Percentiles rank a stretch among this genome's conserved stretches.
These are phyloP conservation scores for Suillus brevipes DNA, from an alignment of 768 basidiomycete genomes.

Conservation along the genomic window DNA sequence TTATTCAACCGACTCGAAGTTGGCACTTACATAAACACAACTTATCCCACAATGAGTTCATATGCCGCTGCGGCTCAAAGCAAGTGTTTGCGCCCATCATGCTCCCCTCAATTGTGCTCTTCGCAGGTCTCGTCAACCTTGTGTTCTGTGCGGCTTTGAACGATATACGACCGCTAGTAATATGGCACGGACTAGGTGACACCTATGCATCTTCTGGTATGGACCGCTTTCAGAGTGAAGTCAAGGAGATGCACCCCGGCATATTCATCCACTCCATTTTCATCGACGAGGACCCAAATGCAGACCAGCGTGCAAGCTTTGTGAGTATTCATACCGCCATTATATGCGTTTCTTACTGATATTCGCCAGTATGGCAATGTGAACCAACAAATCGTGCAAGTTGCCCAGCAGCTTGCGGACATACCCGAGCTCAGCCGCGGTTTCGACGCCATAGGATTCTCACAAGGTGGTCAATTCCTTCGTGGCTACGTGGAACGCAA, in stretches of 20 bases:
- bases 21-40: neutral
- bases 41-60: neutral
- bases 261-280: conserved; percentile 79
- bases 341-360: conserved; percentile 7
- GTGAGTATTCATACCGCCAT: conserved; percentile 47
- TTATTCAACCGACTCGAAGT: neutral
- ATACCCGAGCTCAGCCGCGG: conserved; percentile 67
- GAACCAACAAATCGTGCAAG: conserved; percentile 64
- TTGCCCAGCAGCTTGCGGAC: conserved; percentile 60
- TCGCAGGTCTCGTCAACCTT: conserved; percentile 17
- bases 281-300: conserved; percentile 58
- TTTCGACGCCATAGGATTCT: conserved; percentile 88
- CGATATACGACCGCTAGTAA: conserved; percentile 55
- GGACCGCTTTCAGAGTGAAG: conserved; percentile 55
- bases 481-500: conserved; percentile 80
- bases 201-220: conserved; percentile 74
- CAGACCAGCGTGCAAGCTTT: conserved; percentile 69
- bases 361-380: conserved; percentile 70
- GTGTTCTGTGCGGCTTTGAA: conserved; percentile 16
- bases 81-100: conserved; percentile 11
- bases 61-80: neutral
- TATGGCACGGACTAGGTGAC: conserved; percentile 87
- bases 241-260: conserved; percentile 66
- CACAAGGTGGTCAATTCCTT: conserved; percentile 88
- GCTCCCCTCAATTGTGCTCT: conserved; percentile 15